Evolutionary conservation across 1,284 basidiomycete species (phyloP).

Genomic region (Leccinum insigne): DNA sequence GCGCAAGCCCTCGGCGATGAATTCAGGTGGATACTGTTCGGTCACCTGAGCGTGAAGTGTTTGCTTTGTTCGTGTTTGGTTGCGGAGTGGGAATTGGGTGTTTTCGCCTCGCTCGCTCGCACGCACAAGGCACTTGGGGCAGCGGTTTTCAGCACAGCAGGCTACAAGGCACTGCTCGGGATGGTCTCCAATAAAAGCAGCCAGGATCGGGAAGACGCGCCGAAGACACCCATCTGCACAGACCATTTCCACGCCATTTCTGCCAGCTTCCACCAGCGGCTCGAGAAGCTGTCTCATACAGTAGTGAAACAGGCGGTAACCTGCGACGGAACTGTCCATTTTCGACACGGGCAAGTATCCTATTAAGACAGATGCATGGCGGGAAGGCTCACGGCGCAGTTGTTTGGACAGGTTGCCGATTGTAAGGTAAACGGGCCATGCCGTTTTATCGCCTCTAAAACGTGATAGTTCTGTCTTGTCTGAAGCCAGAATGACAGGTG

Average conservation of each 20-base stretch:
- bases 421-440: neutral
- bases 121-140: conserved; percentile 14
- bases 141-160: conserved; percentile 20
- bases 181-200: conserved; percentile 1
- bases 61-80: neutral
- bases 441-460: neutral
- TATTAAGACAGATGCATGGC: neutral
- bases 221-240: neutral
- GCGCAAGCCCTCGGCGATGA: neutral
- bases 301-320: neutral
- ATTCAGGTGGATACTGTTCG: neutral
- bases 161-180: conserved; percentile 12
- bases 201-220: conserved; percentile 18
- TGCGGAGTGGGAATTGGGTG: neutral
- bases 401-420: neutral
- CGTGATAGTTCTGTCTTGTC: neutral
- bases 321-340: neutral
- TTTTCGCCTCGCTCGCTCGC: neutral
- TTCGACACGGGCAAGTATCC: too few species aligned
- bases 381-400: neutral
- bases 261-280: neutral
- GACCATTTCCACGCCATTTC: neutral
- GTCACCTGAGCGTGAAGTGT: neutral
- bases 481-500: neutral
- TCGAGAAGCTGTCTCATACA: neutral